A percentile compares a stretch with the other conserved stretches of the same genome.
These are phyloP conservation scores for Oryza meridionalis DNA, from an alignment of 176 grass and related monocot species.

Conservation along the genomic window DNA sequence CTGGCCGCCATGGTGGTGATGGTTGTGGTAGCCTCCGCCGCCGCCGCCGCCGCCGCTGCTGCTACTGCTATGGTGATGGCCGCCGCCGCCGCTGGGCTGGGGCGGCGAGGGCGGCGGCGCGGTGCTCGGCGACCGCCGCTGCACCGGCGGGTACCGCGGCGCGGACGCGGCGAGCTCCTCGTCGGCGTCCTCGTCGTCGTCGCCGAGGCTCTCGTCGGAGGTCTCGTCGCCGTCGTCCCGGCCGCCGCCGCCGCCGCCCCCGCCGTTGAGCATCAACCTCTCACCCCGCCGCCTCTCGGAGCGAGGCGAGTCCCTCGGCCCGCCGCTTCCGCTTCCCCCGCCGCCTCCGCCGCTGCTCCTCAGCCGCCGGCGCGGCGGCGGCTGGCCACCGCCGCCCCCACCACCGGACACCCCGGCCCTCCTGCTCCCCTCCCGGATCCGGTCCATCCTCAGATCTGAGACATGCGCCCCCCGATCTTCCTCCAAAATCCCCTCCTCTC, in stretches of 20 bases:
- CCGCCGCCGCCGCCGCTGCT: slow-evolving; percentile 53
- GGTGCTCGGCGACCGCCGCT: slow-evolving; percentile 59
- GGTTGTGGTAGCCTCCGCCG: slow-evolving; percentile 62
- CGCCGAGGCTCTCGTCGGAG: slow-evolving; percentile 84
- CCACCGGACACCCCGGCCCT: slow-evolving; percentile 49
- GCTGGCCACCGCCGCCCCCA: slow-evolving; percentile 38
- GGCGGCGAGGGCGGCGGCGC: slow-evolving; percentile 68
- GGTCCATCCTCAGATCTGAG: slow-evolving; percentile 78
- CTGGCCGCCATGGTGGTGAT: slow-evolving; percentile 55
- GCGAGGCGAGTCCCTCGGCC: slow-evolving; percentile 49
- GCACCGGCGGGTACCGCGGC: slow-evolving; percentile 45
- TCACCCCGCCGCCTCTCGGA: slow-evolving; percentile 58
- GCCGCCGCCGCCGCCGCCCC: slow-evolving; percentile 33
- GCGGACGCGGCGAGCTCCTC: slow-evolving; percentile 54
- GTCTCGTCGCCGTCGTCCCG: slow-evolving; percentile 75
- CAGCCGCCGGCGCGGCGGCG: slow-evolving; percentile 44
- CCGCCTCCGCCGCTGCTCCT: slow-evolving; percentile 61
- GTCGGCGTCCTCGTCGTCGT: slow-evolving; percentile 84
- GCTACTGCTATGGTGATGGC: slow-evolving; percentile 50
- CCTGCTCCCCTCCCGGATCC: slow-evolving; percentile 61
- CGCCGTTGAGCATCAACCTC: slow-evolving; percentile 69
- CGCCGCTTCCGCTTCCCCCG: slow-evolving; percentile 34
- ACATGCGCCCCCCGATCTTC: slow-evolving; percentile 48
- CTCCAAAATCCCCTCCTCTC: neutral
- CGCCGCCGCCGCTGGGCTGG: slow-evolving; percentile 39